phyloP scores from a whole-genome alignment of 2,329 filamentous ascomycete species.

The Sporothrix protearum region DNA sequence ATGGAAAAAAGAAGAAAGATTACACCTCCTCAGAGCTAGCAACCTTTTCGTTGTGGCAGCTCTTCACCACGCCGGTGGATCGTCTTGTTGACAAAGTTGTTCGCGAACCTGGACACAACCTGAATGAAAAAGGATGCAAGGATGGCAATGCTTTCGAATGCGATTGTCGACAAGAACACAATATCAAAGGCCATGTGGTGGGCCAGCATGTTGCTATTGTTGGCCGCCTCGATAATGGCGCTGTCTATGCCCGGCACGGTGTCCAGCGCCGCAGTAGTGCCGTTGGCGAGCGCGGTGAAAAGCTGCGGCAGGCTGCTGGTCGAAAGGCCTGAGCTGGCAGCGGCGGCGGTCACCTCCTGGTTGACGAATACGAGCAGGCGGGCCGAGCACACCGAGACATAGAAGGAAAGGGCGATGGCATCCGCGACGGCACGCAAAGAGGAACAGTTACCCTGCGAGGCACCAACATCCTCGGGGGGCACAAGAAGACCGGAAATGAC shows the following conservation, averaged over 20 bases:
- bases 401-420: conserved; percentile 18
- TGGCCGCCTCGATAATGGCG: not conserved
- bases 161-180: conserved; percentile 11
- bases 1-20: not conserved
- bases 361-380: conserved; percentile 15
- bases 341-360: conserved; percentile 1
- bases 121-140: conserved; percentile 20
- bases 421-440: conserved; percentile 19
- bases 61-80: conserved; percentile 2
- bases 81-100: conserved; percentile 25
- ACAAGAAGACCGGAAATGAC: conserved; percentile 18
- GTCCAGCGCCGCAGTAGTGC: conserved; percentile 15
- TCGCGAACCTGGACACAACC: conserved; percentile 17
- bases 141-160: conserved; percentile 20
- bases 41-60: not conserved
- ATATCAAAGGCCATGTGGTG: conserved; percentile 17
- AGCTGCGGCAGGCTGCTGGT: conserved; percentile 2
- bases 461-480: conserved; percentile 21
- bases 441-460: conserved; percentile 11
- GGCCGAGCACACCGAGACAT: conserved; percentile 20
- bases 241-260: conserved; percentile 20
- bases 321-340: not conserved
- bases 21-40: not conserved
- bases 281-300: conserved; percentile 13
- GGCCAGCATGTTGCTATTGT: not conserved